Conservation (phyloP, 2,329 filamentous ascomycete genomes). For the Monilinia aucupariae region DNA sequence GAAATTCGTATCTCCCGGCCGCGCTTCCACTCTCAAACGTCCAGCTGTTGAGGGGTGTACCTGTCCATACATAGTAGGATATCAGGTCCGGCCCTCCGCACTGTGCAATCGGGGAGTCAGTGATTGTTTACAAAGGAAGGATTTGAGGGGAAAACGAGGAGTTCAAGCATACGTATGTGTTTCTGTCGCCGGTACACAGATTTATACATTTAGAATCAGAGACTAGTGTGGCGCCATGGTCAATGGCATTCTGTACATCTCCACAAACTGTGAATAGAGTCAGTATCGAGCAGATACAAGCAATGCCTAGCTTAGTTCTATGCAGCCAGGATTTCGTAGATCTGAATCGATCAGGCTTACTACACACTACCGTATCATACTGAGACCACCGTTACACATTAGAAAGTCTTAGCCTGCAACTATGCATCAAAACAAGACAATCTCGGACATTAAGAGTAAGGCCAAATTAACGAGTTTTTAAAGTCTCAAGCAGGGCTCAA, state of each 20-base stretch:
- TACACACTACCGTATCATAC: too few species aligned
- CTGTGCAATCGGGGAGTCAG: too few species aligned
- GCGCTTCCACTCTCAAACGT: constrained; percentile 45
- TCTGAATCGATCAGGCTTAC: too few species aligned
- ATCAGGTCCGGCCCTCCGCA: constrained; percentile 22
- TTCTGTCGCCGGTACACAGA: constrained; percentile 42
- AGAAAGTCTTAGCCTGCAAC: too few species aligned
- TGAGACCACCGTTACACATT: too few species aligned
- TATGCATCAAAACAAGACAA: neutral
- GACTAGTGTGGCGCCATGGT: constrained; percentile 4
- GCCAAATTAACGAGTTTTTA: neutral
- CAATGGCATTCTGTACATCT: constrained; percentile 17
- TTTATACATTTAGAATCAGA: constrained; percentile 15
- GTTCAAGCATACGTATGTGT: constrained; percentile 3
- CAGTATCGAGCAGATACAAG: neutral
- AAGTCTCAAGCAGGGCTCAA: neutral
- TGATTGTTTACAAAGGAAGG: too few species aligned
- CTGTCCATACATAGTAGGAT: constrained; percentile 21
- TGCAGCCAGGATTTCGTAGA: too few species aligned
- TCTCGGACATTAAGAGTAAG: neutral
- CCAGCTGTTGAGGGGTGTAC: constrained; percentile 46
- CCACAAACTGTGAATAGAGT: constrained; percentile 18
- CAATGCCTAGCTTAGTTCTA: too few species aligned
- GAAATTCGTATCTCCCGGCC: constrained; percentile 53
- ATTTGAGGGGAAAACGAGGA: too few species aligned